A percentile compares a stretch with the other conserved stretches of the same genome.
Conservation (phyloP, 371 early-diverging fungal species). For the Gilbertella persicaria region DNA sequence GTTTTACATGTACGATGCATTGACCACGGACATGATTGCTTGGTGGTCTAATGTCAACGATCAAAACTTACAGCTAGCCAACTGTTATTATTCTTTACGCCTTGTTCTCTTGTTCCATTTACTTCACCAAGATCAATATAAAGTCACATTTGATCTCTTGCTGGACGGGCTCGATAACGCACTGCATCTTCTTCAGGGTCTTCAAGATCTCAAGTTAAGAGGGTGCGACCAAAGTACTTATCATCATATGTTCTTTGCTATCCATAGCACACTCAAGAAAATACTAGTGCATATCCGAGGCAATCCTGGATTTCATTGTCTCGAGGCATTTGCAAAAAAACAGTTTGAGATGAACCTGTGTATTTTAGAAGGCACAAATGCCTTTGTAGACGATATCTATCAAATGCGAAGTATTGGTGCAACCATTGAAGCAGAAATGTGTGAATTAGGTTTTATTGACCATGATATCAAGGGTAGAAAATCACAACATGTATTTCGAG, state of each 20-base stretch:
- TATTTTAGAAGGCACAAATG: conserved; percentile 35
- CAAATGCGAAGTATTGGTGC: conserved; percentile 29
- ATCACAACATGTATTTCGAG: conserved; percentile 7
- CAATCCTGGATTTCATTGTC: not conserved
- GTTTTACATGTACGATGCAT: conserved; percentile 15
- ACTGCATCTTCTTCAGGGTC: conserved; percentile 27
- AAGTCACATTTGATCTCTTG: conserved; percentile 18
- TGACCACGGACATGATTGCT: conserved; percentile 14
- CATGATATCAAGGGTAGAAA: not conserved
- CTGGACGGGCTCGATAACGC: conserved; percentile 37
- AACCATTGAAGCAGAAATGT: conserved; percentile 9
- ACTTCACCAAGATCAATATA: conserved; percentile 12
- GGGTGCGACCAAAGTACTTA: conserved; percentile 54
- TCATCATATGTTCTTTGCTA: conserved; percentile 52
- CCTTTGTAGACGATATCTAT: conserved; percentile 40
- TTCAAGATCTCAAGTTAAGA: conserved; percentile 32
- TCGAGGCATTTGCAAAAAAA: conserved; percentile 22
- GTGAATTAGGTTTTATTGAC: conserved; percentile 1
- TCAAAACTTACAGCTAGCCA: conserved; percentile 25
- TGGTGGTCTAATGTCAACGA: conserved; percentile 23
- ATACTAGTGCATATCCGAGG: conserved; percentile 18
- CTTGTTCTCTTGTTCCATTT: conserved; percentile 38
- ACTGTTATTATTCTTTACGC: conserved; percentile 46
- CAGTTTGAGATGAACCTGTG: conserved; percentile 37
- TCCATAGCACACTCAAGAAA: conserved; percentile 34